phyloP scores from a whole-genome alignment of 192 early-diverging fungal species.

The Mycoemilia scoparia region DNA sequence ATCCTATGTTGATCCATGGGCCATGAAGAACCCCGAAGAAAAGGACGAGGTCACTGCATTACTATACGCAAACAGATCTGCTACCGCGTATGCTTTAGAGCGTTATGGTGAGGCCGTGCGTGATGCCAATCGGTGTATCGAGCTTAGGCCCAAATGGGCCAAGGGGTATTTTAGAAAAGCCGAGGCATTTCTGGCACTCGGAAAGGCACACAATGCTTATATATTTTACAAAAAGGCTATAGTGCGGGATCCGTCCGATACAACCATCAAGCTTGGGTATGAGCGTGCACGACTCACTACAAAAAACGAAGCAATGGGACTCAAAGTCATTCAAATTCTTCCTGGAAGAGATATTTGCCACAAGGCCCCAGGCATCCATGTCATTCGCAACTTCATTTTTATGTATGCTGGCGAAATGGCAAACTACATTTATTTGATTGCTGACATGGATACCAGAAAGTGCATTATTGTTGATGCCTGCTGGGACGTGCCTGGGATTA shows the following conservation, averaged over 20 bases:
- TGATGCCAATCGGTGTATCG: slow-evolving; percentile 12
- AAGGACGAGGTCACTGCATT: slow-evolving; percentile 16
- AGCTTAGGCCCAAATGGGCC: slow-evolving; percentile 16
- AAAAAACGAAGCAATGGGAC: slow-evolving; percentile 35
- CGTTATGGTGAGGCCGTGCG: slow-evolving; percentile 16
- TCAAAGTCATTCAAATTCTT: slow-evolving; percentile 45
- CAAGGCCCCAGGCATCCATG: slow-evolving; percentile 32
- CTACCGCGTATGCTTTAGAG: slow-evolving; percentile 17
- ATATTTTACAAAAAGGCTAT: slow-evolving; percentile 22
- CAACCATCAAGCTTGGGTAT: slow-evolving; percentile 28
- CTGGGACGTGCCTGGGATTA: slow-evolving; percentile 82
- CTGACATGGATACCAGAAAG: slow-evolving; percentile 41
- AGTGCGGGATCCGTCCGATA: slow-evolving; percentile 28
- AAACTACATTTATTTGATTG: slow-evolving; percentile 74
- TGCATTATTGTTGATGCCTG: slow-evolving; percentile 80
- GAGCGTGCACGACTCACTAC: slow-evolving; percentile 34
- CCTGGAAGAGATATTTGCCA: slow-evolving; percentile 54
- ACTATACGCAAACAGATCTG: slow-evolving; percentile 24
- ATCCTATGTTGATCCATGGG: slow-evolving; percentile 10
- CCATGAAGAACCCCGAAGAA: slow-evolving; percentile 11
- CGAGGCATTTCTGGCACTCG: slow-evolving; percentile 34
- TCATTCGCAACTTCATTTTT: slow-evolving; percentile 57
- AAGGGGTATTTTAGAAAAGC: slow-evolving; percentile 46
- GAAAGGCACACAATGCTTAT: slow-evolving; percentile 29
- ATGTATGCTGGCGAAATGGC: slow-evolving; percentile 63